Base-by-base conservation (phyloP, 495 filamentous ascomycete genomes). In the Aspergillus avenaceus region DNA sequence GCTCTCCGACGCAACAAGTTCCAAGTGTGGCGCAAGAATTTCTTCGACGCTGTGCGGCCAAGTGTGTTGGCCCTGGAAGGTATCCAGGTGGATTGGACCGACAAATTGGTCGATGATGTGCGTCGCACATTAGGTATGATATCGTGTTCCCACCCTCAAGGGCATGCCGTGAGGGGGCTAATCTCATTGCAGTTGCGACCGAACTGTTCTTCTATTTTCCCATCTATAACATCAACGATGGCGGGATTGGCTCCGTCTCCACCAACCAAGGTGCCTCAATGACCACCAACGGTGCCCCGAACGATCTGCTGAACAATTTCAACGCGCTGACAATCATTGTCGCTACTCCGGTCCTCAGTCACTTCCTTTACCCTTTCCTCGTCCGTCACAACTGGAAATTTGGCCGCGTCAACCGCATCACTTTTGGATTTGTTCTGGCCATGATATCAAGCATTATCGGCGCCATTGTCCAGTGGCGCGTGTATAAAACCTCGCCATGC, bases 261-360 rank as follows among this genome's bases (percentile, higher is more conserved):
- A 70, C 68, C 37, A 82, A 79, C 60, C 68, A 85, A 60, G 76
- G 71, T 1, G 81, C 82, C 14, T 80, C 82, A 49, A 75, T 90
- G 68, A 73, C 73, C 24, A 86, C 82, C 4, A 76, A 84, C 53
- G 84, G 84, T 16, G 81, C 82, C 0, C 85, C 86, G 32, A 90
- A 88, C 64, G 86, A 90, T 49, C 62, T 87, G 19, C 77, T 88
- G 40, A 65, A 53, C 56, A 89, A 87, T 68, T 83, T 88, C 66
- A 86, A 87, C 68, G 74, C 86, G 5, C 65, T 90, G 24, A 74
- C 77, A 8, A 82, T 89, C 56, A 84, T 89, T 55, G 63, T 82
- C 50, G 72, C 79, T 42, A 74, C 85, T 34, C 85, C 85, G 1
- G 55, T 88, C 45, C 67, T 85, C 47, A 83, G 82, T 55, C 79